A percentile compares a stretch with the other conserved stretches of the same genome.
Conservation (phyloP, 2,329 filamentous ascomycete genomes). For the Trichoderma semiorbis region DNA sequence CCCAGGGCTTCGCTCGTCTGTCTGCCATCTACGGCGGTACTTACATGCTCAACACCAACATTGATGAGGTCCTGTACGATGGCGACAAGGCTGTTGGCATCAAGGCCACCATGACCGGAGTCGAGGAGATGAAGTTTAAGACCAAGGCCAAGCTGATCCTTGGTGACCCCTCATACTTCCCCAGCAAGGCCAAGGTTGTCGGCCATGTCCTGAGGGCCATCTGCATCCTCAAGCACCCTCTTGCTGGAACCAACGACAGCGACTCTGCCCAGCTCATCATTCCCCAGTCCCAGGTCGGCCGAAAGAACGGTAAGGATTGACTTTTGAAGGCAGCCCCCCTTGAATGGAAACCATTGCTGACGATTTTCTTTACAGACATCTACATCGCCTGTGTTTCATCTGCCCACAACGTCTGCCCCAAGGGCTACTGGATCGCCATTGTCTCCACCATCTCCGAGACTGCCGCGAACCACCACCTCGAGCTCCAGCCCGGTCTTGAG, state of each 20-base stretch:
- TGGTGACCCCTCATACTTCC: slow-evolving; percentile 95
- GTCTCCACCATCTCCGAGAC: slow-evolving; percentile 96
- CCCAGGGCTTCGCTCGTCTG: slow-evolving; percentile 93
- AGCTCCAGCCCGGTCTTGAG: slow-evolving; percentile 88
- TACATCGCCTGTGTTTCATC: slow-evolving; percentile 96
- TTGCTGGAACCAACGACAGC: slow-evolving; percentile 81
- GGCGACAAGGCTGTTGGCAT: slow-evolving; percentile 86
- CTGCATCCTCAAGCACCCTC: slow-evolving; percentile 93
- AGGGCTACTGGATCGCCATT: slow-evolving; percentile 98
- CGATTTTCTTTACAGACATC: slow-evolving; percentile 61
- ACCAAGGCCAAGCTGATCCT: slow-evolving; percentile 96
- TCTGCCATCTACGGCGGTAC: slow-evolving; percentile 98
- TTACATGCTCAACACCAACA: slow-evolving; percentile 96
- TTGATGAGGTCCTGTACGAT: slow-evolving; percentile 87
- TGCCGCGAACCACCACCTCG: slow-evolving; percentile 87
- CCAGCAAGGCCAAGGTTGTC: slow-evolving; percentile 78
- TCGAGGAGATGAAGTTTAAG: slow-evolving; percentile 88
- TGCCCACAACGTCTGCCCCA: slow-evolving; percentile 96
- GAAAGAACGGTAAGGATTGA: slow-evolving; percentile 75
- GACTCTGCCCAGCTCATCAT: slow-evolving; percentile 96
- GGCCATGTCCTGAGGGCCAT: slow-evolving; percentile 94
- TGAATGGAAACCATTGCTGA: not conserved
- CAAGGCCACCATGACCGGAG: slow-evolving; percentile 93
- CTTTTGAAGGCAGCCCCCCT: not conserved
- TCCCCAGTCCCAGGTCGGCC: slow-evolving; percentile 92